These are phyloP conservation scores for Hansfordia pulvinata DNA, from an alignment of 2,329 filamentous ascomycete genomes.

Conservation along the genomic window DNA sequence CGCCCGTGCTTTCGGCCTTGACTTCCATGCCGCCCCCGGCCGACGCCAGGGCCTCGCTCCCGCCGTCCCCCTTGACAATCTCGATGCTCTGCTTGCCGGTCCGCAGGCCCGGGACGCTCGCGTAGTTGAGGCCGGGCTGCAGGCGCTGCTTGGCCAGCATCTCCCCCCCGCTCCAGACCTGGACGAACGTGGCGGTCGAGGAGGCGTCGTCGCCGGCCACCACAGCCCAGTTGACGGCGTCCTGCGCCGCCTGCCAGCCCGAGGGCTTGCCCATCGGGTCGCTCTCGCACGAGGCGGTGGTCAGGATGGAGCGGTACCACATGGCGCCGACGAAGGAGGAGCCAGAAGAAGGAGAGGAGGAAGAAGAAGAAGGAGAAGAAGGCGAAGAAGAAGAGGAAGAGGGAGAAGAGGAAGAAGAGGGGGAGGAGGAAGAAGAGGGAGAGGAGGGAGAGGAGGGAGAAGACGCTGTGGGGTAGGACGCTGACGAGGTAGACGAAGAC, in stretches of 20 bases:
- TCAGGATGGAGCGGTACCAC: constrained; percentile 15
- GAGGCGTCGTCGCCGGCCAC: constrained; percentile 7
- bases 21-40: constrained; percentile 7
- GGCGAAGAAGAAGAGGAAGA: too few relatives aligned
- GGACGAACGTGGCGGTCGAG: constrained; percentile 5
- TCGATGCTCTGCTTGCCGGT: constrained; percentile 15
- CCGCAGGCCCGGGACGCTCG: constrained; percentile 9
- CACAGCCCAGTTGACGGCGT: constrained; percentile 17
- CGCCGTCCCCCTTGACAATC: constrained; percentile 9
- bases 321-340: constrained; percentile 14
- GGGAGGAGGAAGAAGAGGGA: constrained; percentile 3
- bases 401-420: too few relatives aligned
- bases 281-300: constrained; percentile 5
- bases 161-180: constrained; percentile 12
- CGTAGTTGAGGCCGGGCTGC: constrained; percentile 12
- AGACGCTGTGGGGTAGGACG: too few relatives aligned
- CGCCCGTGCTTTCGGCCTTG: constrained; percentile 10
- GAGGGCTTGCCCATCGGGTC: constrained; percentile 10
- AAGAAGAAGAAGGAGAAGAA: too few relatives aligned
- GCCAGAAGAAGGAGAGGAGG: constrained; percentile 6
- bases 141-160: constrained; percentile 9
- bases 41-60: too few relatives aligned
- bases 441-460: too few relatives aligned
- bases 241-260: constrained; percentile 10
- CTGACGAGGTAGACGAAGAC: too few relatives aligned